These are phyloP conservation scores for Coemansia sp. DNA, from an alignment of 192 early-diverging fungal species.

Conservation along the genomic window DNA sequence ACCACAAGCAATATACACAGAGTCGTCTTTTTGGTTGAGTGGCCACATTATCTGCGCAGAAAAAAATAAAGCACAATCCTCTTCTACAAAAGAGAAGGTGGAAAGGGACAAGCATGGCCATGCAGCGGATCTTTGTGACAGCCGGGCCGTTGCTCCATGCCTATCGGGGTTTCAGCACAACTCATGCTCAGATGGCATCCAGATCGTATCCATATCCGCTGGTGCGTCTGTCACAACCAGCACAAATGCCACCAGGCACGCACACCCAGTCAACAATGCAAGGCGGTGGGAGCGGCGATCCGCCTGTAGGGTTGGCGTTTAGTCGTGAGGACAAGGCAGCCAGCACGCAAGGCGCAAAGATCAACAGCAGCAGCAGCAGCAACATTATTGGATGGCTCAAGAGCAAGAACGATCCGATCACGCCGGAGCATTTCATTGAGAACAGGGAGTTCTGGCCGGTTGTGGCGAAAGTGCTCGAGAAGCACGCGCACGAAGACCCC, in stretches of 20 bases:
- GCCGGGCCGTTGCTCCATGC: neutral
- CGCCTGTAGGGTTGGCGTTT: conserved; percentile 15
- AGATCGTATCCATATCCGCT: conserved; percentile 40
- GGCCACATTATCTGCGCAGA: too few relatives aligned
- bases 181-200: neutral
- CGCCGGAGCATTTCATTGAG: conserved; percentile 41
- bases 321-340: neutral
- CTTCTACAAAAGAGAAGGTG: neutral
- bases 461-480: conserved; percentile 26
- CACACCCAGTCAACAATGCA: neutral
- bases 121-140: neutral
- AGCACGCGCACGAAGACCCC: conserved; percentile 51
- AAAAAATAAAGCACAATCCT: neutral
- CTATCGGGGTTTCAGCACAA: neutral
- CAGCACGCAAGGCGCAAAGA: neutral
- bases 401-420: conserved; percentile 17
- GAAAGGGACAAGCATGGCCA: neutral
- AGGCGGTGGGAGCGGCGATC: neutral
- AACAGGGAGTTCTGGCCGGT: conserved; percentile 40
- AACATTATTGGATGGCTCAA: conserved; percentile 41
- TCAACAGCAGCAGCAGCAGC: neutral
- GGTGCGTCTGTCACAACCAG: conserved; percentile 9
- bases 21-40: too few relatives aligned
- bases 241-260: neutral
- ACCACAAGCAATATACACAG: too few relatives aligned